Evolutionary conservation across 345 rosid species (phyloP), one percentile per base, ranked within the genome.

Genomic region (Populus pruinosa): DNA sequence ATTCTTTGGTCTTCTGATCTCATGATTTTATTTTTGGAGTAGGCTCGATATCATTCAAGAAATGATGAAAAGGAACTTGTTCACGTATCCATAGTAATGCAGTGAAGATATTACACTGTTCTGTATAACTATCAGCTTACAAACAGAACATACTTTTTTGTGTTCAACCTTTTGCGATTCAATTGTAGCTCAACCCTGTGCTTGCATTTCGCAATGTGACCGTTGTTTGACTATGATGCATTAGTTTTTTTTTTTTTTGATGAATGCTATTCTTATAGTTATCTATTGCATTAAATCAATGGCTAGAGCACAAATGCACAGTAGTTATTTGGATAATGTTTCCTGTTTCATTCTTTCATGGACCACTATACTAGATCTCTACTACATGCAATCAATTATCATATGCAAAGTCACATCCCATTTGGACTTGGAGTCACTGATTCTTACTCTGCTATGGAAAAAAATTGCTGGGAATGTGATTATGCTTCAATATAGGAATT

Each of bases 61-160:
- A 76, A 62, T 75, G 71, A 55, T 78, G 27, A 55, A 70, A 77
- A 29, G 55, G 71, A 70, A 65, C 47, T 72, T 53, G 78, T 55
- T 36, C 62, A 23, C 41, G 33, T 44, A 65, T 39, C 44, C 29
- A 38, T 67, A 25, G 41, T 66, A 25, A 33, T 74, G 36, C 18
- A 31, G 70, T 79, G 75, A 59, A 59, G 25, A 49, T 20, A 11
- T 77, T 56, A 25, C 25, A 36, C 14, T 55, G 11, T 17, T 21
- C 38, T 25, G 17, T 55, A n/a, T 53, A 20, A 55, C 61, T 55
- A 55, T 55, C 9, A 55, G 62, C 62, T 55, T 55, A 56, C 23
- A 56, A 56, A n/a, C 27, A 21, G n/a, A 53, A 53, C 9, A 20
- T 53, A 23, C 23, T 20, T 20, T 53, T 53, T 53, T 53, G 23